phyloP scores from a whole-genome alignment of 2,329 filamentous ascomycete species.

The Pyrenophora graminea region DNA sequence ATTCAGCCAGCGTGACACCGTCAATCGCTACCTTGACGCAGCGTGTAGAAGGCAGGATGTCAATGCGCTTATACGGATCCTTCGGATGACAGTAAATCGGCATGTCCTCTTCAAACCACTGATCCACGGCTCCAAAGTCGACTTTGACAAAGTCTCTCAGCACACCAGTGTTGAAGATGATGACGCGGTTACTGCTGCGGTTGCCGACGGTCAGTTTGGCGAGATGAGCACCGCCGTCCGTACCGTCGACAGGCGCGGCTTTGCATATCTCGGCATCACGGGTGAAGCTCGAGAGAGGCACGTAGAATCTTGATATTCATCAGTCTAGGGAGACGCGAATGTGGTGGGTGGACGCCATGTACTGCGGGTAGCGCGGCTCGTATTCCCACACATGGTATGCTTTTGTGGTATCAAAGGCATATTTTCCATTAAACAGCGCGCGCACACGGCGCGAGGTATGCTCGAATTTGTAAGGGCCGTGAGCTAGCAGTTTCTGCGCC shows the following conservation, averaged over 20 bases:
- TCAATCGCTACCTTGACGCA: conserved; percentile 56
- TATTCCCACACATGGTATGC: conserved; percentile 46
- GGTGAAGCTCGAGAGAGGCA: conserved; percentile 30
- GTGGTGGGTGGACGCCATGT: neutral
- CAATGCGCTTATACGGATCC: conserved; percentile 68
- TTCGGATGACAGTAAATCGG: conserved; percentile 67
- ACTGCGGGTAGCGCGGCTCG: conserved; percentile 43
- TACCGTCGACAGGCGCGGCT: conserved; percentile 19
- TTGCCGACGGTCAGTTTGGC: conserved; percentile 27
- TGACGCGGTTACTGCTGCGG: conserved; percentile 25
- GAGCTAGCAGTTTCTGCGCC: conserved; percentile 47
- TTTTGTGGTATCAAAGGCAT: conserved; percentile 39
- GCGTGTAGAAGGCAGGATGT: conserved; percentile 62
- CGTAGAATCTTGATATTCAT: conserved; percentile 30
- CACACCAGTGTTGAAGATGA: conserved; percentile 32
- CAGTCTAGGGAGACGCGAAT: neutral
- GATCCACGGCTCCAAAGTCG: conserved; percentile 42
- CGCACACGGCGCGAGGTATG: conserved; percentile 39
- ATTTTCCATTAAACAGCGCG: conserved; percentile 38
- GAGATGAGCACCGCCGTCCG: conserved; percentile 25
- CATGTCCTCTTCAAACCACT: conserved; percentile 63
- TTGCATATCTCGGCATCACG: conserved; percentile 22
- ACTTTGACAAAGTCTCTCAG: conserved; percentile 38
- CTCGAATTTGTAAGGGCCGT: conserved; percentile 44
- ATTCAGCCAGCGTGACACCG: conserved; percentile 53